Percentiles rank a stretch among this genome's conserved stretches.
phyloP scores from a whole-genome alignment of 192 early-diverging fungal genomes.

The Phlyctochytrium arcticum region DNA sequence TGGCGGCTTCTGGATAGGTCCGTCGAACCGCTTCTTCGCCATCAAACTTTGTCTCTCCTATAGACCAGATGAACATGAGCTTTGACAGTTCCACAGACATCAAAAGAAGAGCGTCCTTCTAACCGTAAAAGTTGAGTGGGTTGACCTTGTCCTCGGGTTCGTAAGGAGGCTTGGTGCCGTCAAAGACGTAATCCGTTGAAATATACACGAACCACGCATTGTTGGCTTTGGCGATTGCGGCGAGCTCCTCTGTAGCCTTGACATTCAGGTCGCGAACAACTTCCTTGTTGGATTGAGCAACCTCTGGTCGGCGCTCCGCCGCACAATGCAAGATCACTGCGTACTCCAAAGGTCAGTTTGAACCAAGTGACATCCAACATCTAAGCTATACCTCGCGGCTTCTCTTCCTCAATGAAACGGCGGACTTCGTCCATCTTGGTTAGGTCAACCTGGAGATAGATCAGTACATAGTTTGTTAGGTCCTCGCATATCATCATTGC shows the following conservation, averaged over 20 bases:
- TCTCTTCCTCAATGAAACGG: slow-evolving; percentile 47
- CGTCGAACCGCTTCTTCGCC: slow-evolving; percentile 65
- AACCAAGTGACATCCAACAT: too few relatives aligned
- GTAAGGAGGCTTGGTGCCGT: slow-evolving; percentile 78
- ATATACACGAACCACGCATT: slow-evolving; percentile 72
- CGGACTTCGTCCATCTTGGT: slow-evolving; percentile 48
- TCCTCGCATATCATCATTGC: slow-evolving; percentile 14
- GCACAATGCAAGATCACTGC: slow-evolving; percentile 78
- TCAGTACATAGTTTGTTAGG: slow-evolving; percentile 1
- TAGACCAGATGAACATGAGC: not conserved
- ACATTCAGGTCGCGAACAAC: slow-evolving; percentile 67
- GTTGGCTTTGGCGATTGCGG: slow-evolving; percentile 39
- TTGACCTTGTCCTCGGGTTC: slow-evolving; percentile 60
- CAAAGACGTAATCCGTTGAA: slow-evolving; percentile 92
- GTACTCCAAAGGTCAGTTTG: not conserved
- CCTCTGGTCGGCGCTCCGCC: slow-evolving; percentile 81
- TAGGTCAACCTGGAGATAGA: slow-evolving; percentile 57
- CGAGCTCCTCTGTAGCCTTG: slow-evolving; percentile 53
- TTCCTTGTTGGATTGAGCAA: slow-evolving; percentile 62
- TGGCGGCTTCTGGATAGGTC: slow-evolving; percentile 52
- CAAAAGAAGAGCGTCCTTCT: too few relatives aligned
- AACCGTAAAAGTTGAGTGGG: slow-evolving; percentile 82
- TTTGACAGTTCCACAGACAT: too few relatives aligned
- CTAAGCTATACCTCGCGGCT: slow-evolving; percentile 62
- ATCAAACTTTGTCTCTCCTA: slow-evolving; percentile 66